Evolutionary conservation across 2,329 filamentous ascomycete genomes (phyloP).

Genomic region (Sporothrix brasiliensis): DNA sequence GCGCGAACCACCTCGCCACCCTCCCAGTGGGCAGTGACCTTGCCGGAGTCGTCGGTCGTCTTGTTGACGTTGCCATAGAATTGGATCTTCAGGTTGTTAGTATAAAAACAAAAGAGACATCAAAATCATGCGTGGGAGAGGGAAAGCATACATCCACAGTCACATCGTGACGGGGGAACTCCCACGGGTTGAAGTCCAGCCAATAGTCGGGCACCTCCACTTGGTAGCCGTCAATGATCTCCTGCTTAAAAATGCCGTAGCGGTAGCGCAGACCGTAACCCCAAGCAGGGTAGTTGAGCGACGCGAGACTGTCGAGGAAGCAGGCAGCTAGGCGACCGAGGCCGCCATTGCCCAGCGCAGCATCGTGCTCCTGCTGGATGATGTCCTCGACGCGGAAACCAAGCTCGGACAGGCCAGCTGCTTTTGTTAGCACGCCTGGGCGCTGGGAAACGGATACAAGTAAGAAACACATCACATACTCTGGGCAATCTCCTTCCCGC

Average conservation of each 20-base stretch:
- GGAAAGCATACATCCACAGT: slow-evolving; percentile 71
- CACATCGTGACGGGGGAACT: slow-evolving; percentile 93
- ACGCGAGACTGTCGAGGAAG: slow-evolving; percentile 94
- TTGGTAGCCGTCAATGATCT: slow-evolving; percentile 97
- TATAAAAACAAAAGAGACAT: no score
- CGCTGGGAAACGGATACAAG: background rate
- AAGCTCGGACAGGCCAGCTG: slow-evolving; percentile 82
- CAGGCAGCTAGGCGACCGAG: slow-evolving; percentile 93
- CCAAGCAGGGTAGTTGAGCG: slow-evolving; percentile 94
- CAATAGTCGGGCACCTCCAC: slow-evolving; percentile 98
- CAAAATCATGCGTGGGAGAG: background rate
- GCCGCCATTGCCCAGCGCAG: slow-evolving; percentile 92
- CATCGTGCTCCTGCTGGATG: slow-evolving; percentile 92
- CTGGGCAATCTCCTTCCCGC: slow-evolving; percentile 80
- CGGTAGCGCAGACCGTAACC: slow-evolving; percentile 94
- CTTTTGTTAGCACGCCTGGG: slow-evolving; percentile 3
- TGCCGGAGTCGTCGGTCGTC: slow-evolving; percentile 73
- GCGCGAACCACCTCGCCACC: slow-evolving; percentile 91
- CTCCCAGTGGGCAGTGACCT: slow-evolving; percentile 77
- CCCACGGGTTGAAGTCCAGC: slow-evolving; percentile 99
- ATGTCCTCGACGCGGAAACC: slow-evolving; percentile 98
- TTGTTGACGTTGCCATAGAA: slow-evolving; percentile 89
- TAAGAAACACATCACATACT: slow-evolving; percentile 53
- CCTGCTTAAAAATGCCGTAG: slow-evolving; percentile 99
- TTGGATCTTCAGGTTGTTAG: slow-evolving; percentile 62